Evolutionary conservation across 495 filamentous ascomycete species (phyloP).

Genomic region (Penicillium canariense): DNA sequence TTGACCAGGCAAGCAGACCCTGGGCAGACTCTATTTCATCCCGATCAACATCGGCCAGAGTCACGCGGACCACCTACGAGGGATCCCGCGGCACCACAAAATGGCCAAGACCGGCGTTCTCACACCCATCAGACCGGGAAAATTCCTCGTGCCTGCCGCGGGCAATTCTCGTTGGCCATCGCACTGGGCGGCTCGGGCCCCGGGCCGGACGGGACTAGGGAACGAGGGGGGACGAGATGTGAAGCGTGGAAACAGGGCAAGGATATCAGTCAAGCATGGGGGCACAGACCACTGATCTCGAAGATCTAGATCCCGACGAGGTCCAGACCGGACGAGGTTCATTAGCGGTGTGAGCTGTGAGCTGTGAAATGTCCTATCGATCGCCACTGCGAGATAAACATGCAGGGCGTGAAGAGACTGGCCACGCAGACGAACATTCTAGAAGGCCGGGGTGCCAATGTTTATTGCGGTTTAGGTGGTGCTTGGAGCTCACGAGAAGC

Average conservation of each 20-base stretch:
- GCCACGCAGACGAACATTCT: conserved; percentile 4
- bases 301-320: background rate
- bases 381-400: background rate
- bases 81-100: background rate
- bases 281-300: background rate
- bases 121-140: background rate
- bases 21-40: background rate
- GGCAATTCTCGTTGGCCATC: background rate
- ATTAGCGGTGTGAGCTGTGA: background rate
- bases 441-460: conserved; percentile 10
- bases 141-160: background rate
- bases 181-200: background rate
- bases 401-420: background rate
- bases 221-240: background rate
- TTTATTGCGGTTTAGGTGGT: conserved; percentile 17
- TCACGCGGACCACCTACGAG: background rate
- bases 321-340: background rate
- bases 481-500: conserved; percentile 15
- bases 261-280: no score
- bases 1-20: background rate
- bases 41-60: background rate
- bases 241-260: no score
- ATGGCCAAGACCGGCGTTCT: background rate
- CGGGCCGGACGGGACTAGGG: background rate
- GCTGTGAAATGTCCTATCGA: background rate